These are phyloP conservation scores for Effrenium voratum DNA, from an alignment of 73 alveolate genomes.

Conservation along the genomic window DNA sequence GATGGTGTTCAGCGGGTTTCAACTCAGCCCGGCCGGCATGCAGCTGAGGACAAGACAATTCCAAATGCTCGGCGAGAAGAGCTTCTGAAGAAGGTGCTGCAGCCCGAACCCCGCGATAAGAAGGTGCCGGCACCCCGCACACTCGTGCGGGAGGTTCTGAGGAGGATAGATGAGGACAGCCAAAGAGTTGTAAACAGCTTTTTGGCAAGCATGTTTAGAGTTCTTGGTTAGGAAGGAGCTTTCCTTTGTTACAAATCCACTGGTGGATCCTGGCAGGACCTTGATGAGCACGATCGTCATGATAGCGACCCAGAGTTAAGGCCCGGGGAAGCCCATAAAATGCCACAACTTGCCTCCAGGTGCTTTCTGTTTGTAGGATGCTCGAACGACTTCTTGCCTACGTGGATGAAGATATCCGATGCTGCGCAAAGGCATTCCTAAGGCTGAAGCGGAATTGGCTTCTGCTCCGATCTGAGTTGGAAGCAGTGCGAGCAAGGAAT, in stretches of 20 bases:
- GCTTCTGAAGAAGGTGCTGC: neutral
- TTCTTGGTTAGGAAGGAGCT: neutral
- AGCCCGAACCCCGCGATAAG: no score
- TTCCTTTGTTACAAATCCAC: neutral
- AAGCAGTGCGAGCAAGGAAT: no score
- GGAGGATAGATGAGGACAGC: conserved; percentile 26
- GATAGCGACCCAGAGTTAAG: conserved; percentile 31
- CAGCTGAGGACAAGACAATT: neutral
- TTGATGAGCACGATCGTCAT: conserved; percentile 50
- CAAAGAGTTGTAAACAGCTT: neutral
- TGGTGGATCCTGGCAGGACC: conserved; percentile 7
- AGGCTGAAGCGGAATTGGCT: conserved; percentile 59
- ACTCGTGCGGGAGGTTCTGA: neutral
- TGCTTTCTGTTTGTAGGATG: neutral
- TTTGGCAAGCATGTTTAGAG: neutral
- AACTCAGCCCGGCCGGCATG: neutral
- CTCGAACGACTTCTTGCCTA: neutral
- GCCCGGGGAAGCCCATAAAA: no score
- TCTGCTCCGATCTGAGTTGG: neutral
- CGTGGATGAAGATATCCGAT: conserved; percentile 79
- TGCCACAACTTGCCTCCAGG: neutral
- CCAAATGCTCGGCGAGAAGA: neutral
- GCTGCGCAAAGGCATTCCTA: conserved; percentile 2
- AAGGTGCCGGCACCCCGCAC: conserved; percentile 29
- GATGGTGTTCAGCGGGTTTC: neutral